Percentiles rank a stretch among this genome's conserved stretches.
These are phyloP conservation scores for Fusarium incarnatum DNA, from an alignment of 2,329 filamentous ascomycete species.

Conservation along the genomic window DNA sequence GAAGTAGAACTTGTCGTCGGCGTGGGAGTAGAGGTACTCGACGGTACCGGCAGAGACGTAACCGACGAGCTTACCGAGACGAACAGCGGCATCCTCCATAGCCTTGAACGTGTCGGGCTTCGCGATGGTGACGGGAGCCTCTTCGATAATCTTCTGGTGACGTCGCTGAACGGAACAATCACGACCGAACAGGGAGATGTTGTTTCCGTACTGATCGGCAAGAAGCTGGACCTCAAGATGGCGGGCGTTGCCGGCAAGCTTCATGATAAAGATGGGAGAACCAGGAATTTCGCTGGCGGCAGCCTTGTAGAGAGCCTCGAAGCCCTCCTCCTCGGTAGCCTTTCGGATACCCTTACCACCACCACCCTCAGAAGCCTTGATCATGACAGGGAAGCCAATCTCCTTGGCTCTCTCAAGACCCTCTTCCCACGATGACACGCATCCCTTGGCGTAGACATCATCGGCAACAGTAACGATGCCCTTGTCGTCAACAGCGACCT, in stretches of 20 bases:
- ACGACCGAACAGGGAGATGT: conserved; percentile 97
- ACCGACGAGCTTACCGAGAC: conserved; percentile 91
- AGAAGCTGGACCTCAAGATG: conserved; percentile 98
- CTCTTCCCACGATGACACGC: conserved; percentile 89
- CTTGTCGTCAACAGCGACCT: conserved; percentile 80
- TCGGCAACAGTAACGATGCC: conserved; percentile 95
- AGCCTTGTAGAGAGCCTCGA: conserved; percentile 89
- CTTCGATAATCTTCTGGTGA: conserved; percentile 99
- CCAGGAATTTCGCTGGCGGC: conserved; percentile 97
- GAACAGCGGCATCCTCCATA: conserved; percentile 97
- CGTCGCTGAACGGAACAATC: conserved; percentile 98
- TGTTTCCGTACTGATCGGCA: conserved; percentile 99
- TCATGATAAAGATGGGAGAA: conserved; percentile 99
- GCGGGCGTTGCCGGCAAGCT: conserved; percentile 93
- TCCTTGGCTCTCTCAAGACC: conserved; percentile 86
- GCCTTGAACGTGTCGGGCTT: conserved; percentile 88
- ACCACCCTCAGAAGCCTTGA: conserved; percentile 99
- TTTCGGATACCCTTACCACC: conserved; percentile 99
- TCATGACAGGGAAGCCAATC: conserved; percentile 99
- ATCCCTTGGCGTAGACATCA: conserved; percentile 87
- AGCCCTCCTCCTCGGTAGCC: conserved; percentile 85
- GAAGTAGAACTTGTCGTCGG: conserved; percentile 99
- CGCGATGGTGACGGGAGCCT: conserved; percentile 97
- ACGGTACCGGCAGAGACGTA: conserved; percentile 99
- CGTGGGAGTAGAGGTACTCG: conserved; percentile 97